Base-by-base conservation (phyloP, 2,329 filamentous ascomycete genomes). In the Pseudocercospora musae region DNA sequence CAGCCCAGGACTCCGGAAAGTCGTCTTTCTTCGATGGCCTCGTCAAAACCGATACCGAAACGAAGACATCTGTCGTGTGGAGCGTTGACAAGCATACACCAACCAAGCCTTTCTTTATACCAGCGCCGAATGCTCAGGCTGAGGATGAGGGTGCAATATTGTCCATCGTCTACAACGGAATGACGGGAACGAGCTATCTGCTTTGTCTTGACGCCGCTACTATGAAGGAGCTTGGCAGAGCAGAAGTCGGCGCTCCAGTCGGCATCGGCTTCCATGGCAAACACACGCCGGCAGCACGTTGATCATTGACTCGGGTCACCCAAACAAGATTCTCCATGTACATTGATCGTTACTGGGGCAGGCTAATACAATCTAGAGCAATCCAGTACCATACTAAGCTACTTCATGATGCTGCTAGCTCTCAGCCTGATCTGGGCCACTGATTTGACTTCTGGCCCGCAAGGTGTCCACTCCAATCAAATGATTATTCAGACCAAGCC, bases 61-160 rank as follows among this genome's bases (percentile, higher is more conserved):
- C 83, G 0, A 76, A 82, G 13, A 78, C 80, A 29, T 78, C 79
- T 0, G 63, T 82, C 2, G 78, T 83, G 62, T 91, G 89, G 89
- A 79, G 82, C 11, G 29, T 53, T 9, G 78, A 79, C 0, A 73
- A 77, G 1, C 87, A 91, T 68, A 88, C 86, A 0, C 88, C 89
- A 0, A 85, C 88, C 1, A 89, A 91, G 73, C 80, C 88, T 0
- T 85, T 91, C 40, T 91, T 91, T 65, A 79, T 91, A 1, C 78
- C 82, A 0, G 76, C 81, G 31, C 83, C 84, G 0, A 73, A 78
- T 11, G 77, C 74, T 1, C 69, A 69, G 2, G 80, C 77, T 0
- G 87, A 90, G 71, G 88, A 91, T 67, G 85, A 87, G 59, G 87
- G 87, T 0, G 82, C 86, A 0, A 59, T 89, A 21, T 70, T 90